These are phyloP conservation scores for Talaromyces ruber DNA, from an alignment of 495 filamentous ascomycete genomes.

Conservation along the genomic window DNA sequence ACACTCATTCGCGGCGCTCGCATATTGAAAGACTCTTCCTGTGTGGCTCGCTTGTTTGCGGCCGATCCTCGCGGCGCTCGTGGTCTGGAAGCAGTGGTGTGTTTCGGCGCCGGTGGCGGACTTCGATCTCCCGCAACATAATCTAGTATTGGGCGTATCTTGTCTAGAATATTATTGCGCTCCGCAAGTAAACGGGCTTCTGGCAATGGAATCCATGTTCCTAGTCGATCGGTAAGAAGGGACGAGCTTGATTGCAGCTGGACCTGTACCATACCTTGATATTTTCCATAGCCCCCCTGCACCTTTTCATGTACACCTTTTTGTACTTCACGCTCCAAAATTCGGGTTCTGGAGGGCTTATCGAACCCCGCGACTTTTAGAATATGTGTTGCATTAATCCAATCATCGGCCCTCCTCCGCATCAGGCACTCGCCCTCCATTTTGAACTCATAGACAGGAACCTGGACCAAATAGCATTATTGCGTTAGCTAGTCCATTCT, in stretches of 20 bases:
- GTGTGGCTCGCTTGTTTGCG: slow-evolving; percentile 15
- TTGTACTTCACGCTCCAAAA: slow-evolving; percentile 93
- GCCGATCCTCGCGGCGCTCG: slow-evolving; percentile 28
- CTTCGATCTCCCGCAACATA: slow-evolving; percentile 76
- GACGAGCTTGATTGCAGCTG: neutral
- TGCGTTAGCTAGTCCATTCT: neutral
- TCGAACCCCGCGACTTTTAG: slow-evolving; percentile 78
- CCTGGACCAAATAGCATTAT: slow-evolving; percentile 35
- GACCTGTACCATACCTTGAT: slow-evolving; percentile 56
- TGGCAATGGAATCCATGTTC: slow-evolving; percentile 91
- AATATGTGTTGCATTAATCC: slow-evolving; percentile 95
- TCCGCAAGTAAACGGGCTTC: slow-evolving; percentile 73
- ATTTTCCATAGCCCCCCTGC: slow-evolving; percentile 97
- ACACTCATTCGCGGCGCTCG: slow-evolving; percentile 35
- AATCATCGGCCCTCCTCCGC: slow-evolving; percentile 80
- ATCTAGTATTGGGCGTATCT: slow-evolving; percentile 80
- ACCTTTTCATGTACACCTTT: slow-evolving; percentile 96
- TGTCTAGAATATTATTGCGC: slow-evolving; percentile 75
- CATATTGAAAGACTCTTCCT: slow-evolving; percentile 33
- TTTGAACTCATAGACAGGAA: slow-evolving; percentile 85
- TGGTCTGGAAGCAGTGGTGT: slow-evolving; percentile 65
- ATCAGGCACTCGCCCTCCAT: slow-evolving; percentile 74
- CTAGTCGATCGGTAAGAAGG: slow-evolving; percentile 27
- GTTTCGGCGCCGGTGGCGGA: slow-evolving; percentile 89
- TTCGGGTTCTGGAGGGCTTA: slow-evolving; percentile 88